Conservation (phyloP, 306 rosid genomes). For the Quercus alba region DNA sequence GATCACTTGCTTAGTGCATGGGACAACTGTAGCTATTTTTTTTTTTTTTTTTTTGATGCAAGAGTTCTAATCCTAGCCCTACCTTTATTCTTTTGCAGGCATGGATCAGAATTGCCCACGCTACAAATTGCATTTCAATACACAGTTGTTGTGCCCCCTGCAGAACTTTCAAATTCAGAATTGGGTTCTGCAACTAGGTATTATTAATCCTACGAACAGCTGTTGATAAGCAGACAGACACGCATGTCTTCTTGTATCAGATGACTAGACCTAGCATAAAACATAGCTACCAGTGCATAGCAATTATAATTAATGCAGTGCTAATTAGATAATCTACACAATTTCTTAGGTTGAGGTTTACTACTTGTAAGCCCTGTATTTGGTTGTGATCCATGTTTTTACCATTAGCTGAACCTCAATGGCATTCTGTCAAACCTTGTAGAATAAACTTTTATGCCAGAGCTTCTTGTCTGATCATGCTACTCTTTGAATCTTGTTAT, state of each 20-base stretch:
- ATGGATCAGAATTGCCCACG: constrained; percentile 67
- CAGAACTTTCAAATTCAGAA: constrained; percentile 59
- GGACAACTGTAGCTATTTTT: neutral
- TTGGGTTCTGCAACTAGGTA: constrained; percentile 64
- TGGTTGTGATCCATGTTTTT: neutral
- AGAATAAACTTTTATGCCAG: neutral
- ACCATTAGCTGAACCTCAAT: neutral
- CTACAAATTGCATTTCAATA: constrained; percentile 94
- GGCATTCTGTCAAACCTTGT: neutral
- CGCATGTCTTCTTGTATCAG: constrained; percentile 8
- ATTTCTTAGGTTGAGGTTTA: neutral
- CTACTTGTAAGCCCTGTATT: neutral
- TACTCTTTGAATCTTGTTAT: neutral
- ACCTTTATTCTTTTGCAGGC: constrained; percentile 40
- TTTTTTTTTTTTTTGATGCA: constrained; percentile 5
- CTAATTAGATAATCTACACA: constrained; percentile 13
- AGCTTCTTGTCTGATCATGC: neutral
- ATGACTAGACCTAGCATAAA: neutral
- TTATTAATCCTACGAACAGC: constrained; percentile 19
- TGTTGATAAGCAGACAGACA: neutral
- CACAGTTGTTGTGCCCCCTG: constrained; percentile 82
- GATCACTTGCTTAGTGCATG: neutral
- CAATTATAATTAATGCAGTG: constrained; percentile 13
- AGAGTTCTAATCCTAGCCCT: constrained; percentile 20
- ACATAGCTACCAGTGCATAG: constrained; percentile 2